Percentiles rank a stretch among this genome's conserved stretches.
phyloP scores from a whole-genome alignment of 2,329 filamentous ascomycete genomes.

The Passalora sequoiae region DNA sequence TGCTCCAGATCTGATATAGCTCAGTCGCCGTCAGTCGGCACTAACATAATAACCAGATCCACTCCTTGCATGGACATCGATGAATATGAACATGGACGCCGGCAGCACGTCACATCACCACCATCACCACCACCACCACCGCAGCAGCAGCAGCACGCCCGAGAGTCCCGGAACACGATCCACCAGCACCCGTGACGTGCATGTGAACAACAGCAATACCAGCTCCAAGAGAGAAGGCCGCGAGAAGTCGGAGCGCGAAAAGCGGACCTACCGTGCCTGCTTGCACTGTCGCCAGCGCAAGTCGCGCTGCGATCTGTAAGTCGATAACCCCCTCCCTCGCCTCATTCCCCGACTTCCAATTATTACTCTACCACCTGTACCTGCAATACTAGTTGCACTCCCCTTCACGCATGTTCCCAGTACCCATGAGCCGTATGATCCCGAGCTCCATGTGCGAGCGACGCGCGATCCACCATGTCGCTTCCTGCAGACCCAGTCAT shows the following conservation, averaged over 20 bases:
- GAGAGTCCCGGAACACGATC: conserved; percentile 9
- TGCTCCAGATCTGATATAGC: too few relatives aligned
- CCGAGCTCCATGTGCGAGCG: too few relatives aligned
- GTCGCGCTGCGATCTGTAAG: conserved; percentile 33
- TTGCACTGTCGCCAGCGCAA: conserved; percentile 33
- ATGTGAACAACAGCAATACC: too few relatives aligned
- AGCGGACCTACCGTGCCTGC: conserved; percentile 32
- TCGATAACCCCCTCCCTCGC: too few relatives aligned
- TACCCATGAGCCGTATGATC: too few relatives aligned
- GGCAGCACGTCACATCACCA: neutral
- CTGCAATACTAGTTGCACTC: too few relatives aligned
- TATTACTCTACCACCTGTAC: neutral
- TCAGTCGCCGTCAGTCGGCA: conserved; percentile 20
- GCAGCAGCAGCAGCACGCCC: conserved; percentile 8
- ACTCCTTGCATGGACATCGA: neutral
- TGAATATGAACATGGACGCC: conserved; percentile 1
- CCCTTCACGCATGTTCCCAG: too few relatives aligned
- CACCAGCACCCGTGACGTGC: neutral
- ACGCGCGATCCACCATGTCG: too few relatives aligned
- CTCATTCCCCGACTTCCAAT: neutral
- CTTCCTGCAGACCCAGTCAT: conserved; percentile 3
- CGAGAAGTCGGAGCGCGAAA: conserved; percentile 28
- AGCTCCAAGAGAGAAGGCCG: conserved; percentile 6
- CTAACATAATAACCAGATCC: conserved; percentile 3
- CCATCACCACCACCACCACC: neutral